A percentile compares a stretch with the other conserved stretches of the same genome.
Conservation (phyloP, 2,329 filamentous ascomycete species). For the Colletotrichum spaethianum region DNA sequence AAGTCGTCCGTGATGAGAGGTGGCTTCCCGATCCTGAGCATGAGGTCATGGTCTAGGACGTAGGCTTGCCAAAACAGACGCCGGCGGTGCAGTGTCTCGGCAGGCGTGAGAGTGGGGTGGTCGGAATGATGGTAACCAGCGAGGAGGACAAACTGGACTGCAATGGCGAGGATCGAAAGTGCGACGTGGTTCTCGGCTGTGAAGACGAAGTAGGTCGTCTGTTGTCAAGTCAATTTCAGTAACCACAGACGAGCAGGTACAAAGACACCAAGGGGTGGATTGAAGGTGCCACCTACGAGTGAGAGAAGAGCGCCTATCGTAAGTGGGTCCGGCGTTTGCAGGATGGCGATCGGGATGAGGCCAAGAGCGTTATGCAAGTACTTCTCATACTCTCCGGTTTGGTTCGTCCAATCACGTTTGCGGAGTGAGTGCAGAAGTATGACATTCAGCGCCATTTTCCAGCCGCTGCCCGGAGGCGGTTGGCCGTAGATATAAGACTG, state of each 20-base stretch:
- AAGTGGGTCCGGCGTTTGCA: constrained; percentile 5
- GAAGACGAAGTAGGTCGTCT: neutral
- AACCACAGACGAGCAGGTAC: neutral
- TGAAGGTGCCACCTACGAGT: neutral
- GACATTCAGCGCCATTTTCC: constrained; percentile 22
- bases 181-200: constrained; percentile 12
- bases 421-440: neutral
- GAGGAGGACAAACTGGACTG: constrained; percentile 8
- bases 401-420: neutral
- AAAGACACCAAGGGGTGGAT: too few species aligned
- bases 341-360: constrained; percentile 12
- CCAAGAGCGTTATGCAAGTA: constrained; percentile 10
- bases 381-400: neutral
- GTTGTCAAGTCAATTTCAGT: neutral
- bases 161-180: neutral
- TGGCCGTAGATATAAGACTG: constrained; percentile 14
- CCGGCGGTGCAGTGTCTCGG: neutral
- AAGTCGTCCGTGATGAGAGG: constrained; percentile 18
- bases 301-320: constrained; percentile 23
- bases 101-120: neutral
- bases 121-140: constrained; percentile 7
- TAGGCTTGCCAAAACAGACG: constrained; percentile 15
- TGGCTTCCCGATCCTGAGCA: constrained; percentile 19
- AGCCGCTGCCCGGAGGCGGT: neutral
- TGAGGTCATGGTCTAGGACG: constrained; percentile 15